Evolutionary conservation across 2,329 filamentous ascomycete species (phyloP).

Genomic region (Fusarium abutilonis): DNA sequence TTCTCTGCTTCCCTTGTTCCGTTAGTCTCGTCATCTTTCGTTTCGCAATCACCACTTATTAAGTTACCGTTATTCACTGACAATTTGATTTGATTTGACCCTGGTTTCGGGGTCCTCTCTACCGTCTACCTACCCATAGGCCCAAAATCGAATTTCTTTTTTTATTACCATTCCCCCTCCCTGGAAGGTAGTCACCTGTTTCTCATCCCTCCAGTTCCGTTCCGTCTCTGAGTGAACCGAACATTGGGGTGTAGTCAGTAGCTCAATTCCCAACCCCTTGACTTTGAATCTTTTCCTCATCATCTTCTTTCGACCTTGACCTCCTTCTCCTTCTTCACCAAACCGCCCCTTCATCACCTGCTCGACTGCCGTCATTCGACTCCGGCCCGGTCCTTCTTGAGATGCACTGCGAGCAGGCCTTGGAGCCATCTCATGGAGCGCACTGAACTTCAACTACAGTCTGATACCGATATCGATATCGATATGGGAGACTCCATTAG

Average conservation of each 20-base stretch:
- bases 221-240: slow-evolving; percentile 22
- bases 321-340: slow-evolving; percentile 2
- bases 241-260: background rate
- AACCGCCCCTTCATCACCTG: background rate
- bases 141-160: slow-evolving; percentile 34
- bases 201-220: slow-evolving; percentile 33
- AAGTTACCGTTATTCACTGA: background rate
- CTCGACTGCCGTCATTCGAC: background rate
- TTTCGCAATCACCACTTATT: slow-evolving; percentile 13
- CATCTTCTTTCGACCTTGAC: slow-evolving; percentile 4
- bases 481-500: slow-evolving; percentile 41
- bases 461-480: slow-evolving; percentile 20
- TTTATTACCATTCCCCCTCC: slow-evolving; percentile 45
- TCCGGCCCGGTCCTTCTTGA: slow-evolving; percentile 27
- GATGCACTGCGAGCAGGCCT: slow-evolving; percentile 40
- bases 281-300: slow-evolving; percentile 18
- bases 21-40: background rate
- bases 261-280: slow-evolving; percentile 23
- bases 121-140: slow-evolving; percentile 14
- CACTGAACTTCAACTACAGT: slow-evolving; percentile 23
- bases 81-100: slow-evolving; percentile 25
- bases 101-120: slow-evolving; percentile 28
- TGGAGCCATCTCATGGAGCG: slow-evolving; percentile 40
- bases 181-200: slow-evolving; percentile 42
- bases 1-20: slow-evolving; percentile 5